phyloP scores from a whole-genome alignment of 306 rosid species.

The Vachellia pachyceras region DNA sequence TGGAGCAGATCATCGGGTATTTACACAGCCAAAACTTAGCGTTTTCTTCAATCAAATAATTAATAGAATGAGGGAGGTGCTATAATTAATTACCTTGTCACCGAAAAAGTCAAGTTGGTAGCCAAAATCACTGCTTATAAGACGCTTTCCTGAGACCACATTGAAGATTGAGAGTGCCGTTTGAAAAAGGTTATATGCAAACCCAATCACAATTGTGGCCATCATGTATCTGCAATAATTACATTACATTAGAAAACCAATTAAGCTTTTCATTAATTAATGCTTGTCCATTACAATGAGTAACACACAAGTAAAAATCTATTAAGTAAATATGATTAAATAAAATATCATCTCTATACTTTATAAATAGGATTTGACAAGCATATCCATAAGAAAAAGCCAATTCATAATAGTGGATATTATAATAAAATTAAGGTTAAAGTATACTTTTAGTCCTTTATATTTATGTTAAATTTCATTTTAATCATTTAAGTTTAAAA shows the following conservation, averaged over 20 bases:
- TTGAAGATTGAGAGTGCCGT: slow-evolving; percentile 50
- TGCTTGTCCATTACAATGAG: not conserved
- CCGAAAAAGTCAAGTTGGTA: slow-evolving; percentile 63
- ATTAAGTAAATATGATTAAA: too few relatives aligned
- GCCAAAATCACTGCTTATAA: slow-evolving; percentile 35
- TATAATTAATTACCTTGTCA: slow-evolving; percentile 58
- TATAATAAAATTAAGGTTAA: too few relatives aligned
- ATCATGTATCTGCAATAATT: slow-evolving; percentile 59
- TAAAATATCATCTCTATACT: too few relatives aligned
- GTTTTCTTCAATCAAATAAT: too few relatives aligned
- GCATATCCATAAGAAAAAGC: too few relatives aligned
- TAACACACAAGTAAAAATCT: not conserved
- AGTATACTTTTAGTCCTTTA: too few relatives aligned
- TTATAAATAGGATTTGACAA: too few relatives aligned
- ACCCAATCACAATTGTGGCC: slow-evolving; percentile 58
- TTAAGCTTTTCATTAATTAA: not conserved
- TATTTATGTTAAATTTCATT: too few relatives aligned
- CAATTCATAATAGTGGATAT: too few relatives aligned
- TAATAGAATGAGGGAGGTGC: not conserved
- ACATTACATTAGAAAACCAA: not conserved
- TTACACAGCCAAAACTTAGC: too few relatives aligned
- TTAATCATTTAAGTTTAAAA: too few relatives aligned
- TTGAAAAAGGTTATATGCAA: slow-evolving; percentile 55
- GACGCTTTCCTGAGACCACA: slow-evolving; percentile 39
- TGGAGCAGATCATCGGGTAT: too few relatives aligned